Conservation (phyloP, 164 flowering plant genomes). For the Nelumbo lutea region DNA sequence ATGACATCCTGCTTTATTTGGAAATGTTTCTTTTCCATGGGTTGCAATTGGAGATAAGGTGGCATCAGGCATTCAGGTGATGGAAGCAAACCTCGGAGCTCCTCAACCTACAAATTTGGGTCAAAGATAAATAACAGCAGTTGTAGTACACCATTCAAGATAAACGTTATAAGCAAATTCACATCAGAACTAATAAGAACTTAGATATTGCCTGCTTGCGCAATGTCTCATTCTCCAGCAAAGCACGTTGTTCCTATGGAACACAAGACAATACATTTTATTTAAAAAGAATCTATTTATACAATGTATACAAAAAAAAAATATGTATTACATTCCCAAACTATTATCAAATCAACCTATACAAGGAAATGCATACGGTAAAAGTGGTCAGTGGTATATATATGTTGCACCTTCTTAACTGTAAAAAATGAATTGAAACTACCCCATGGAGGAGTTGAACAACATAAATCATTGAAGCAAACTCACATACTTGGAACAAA, state of each 20-base stretch:
- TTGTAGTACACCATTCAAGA: not conserved
- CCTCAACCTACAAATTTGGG: constrained; percentile 46
- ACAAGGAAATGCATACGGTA: no score
- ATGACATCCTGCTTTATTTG: constrained; percentile 17
- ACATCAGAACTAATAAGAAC: not conserved
- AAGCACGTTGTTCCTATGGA: constrained; percentile 55
- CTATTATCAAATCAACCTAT: no score
- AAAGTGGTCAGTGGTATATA: no score
- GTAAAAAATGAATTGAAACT: no score
- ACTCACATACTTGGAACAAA: no score
- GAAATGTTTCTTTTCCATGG: constrained; percentile 27
- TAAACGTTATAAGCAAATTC: not conserved
- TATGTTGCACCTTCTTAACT: no score
- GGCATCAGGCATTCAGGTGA: constrained; percentile 23
- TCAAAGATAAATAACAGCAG: not conserved
- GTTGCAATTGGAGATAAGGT: constrained; percentile 36
- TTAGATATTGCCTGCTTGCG: constrained; percentile 54
- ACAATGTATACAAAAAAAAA: no score
- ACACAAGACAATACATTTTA: not conserved
- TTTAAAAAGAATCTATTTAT: not conserved
- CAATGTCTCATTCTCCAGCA: constrained; percentile 60
- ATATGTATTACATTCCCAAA: no score
- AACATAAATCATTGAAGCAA: no score
- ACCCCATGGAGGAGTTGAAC: no score
- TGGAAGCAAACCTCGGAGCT: constrained; percentile 45